Evolutionary conservation across 106 monocot genomes (phyloP).

Genomic region (Acanthochlamys bracteata): DNA sequence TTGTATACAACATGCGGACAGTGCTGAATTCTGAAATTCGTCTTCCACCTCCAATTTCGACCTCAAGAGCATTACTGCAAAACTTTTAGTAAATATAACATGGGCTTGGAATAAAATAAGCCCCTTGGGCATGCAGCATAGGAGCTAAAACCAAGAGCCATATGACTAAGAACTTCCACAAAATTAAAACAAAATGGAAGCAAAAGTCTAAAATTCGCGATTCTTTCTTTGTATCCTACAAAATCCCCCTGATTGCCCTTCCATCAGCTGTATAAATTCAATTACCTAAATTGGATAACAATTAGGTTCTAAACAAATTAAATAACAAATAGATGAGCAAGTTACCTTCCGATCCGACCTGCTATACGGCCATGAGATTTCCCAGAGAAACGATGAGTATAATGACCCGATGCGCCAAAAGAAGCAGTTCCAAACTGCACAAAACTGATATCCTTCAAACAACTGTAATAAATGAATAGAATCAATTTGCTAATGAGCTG

Average conservation of each 20-base stretch:
- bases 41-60: slow-evolving; percentile 95
- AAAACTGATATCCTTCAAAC: not conserved
- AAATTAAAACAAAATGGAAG: too few species aligned
- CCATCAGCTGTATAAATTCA: too few species aligned
- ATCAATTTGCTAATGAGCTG: not conserved
- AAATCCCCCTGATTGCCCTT: too few species aligned
- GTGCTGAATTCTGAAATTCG: slow-evolving; percentile 82
- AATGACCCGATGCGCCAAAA: slow-evolving; percentile 75
- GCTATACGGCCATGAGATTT: slow-evolving; percentile 87
- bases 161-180: too few species aligned
- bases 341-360: slow-evolving; percentile 83
- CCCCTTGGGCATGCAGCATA: too few species aligned
- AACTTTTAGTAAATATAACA: slow-evolving; percentile 6
- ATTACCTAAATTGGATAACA: too few species aligned
- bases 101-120: not conserved
- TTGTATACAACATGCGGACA: slow-evolving; percentile 61
- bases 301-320: too few species aligned
- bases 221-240: too few species aligned
- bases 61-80: slow-evolving; percentile 78
- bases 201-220: too few species aligned
- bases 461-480: not conserved
- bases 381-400: slow-evolving; percentile 57
- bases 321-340: not conserved
- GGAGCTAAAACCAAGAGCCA: too few species aligned
- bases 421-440: slow-evolving; percentile 67